Base-by-base conservation (phyloP, 2,329 filamentous ascomycete genomes). In the Penicillium sclerotigenum region DNA sequence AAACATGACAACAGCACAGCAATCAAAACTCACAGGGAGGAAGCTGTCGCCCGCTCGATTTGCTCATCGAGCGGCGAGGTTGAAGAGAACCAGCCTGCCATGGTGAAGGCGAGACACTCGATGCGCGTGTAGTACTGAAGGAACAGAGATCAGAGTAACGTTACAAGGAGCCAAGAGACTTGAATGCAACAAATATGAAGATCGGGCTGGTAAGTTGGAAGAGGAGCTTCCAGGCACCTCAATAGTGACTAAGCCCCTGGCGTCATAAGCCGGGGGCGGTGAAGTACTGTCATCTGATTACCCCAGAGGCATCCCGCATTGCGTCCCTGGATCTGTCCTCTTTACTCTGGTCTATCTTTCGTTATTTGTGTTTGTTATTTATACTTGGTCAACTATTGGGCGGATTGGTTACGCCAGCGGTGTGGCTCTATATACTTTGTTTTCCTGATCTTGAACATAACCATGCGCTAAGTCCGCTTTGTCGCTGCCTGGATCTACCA, bases 21-120 rank as follows among this genome's bases (percentile, higher is more conserved):
- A 47, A 48, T 53, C 52, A 73, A 31, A 34, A 54, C 87, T 61
- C 84, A 96, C 88, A 99, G 81, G 76, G 92, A 97, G 71, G 91
- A 96, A 64, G 89, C 87, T 16, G 94, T 99, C 50, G 94, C 94
- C 75, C 89, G 90, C 74, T 97, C 93, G 70, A 99, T 88, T 82
- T 97, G 94, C 78, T 96, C 92, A 76, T 99, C 94, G 77, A 99
- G 83, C 77, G 91, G 91, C 71, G 88, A 90, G 75, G 90, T 91
- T 73, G 91, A 93, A 65, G 89, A 90, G 73, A 96, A 97, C 93
- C 93, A 99, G 82, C 92, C 91, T 72, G 91, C 87, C 92, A 97
- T 97, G 82, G 83, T 88, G 67, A 77, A 80, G 64, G 65, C 62
- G 42, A 42, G 36, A 51, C 51, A 56, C 52, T 46, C 9, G 13